phyloP scores from a whole-genome alignment of 2,329 filamentous ascomycete species.

The Aspergillus cejpii region DNA sequence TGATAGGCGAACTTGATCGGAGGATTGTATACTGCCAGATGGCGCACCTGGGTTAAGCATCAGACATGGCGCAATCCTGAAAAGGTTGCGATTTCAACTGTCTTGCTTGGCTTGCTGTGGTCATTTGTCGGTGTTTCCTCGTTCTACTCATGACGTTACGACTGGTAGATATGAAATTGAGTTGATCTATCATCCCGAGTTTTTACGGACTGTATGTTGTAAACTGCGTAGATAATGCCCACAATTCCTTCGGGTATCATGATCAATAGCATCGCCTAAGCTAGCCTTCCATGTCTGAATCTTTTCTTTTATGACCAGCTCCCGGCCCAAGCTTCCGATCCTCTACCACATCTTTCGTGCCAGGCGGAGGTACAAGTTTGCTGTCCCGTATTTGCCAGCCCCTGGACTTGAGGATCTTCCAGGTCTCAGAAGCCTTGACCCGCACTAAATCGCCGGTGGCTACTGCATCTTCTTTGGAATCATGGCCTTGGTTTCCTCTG shows the following conservation, averaged over 20 bases:
- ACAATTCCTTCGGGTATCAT: conserved; percentile 5
- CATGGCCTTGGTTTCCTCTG: conserved; percentile 63
- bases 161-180: conserved; percentile 28
- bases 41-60: not conserved
- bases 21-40: conserved; percentile 2
- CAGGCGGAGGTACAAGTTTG: conserved; percentile 30
- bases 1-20: conserved; percentile 12
- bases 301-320: conserved; percentile 24
- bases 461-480: conserved; percentile 84
- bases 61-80: conserved; percentile 6
- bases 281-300: not conserved
- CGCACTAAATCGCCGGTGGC: conserved; percentile 82
- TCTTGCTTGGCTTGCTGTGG: conserved; percentile 4
- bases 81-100: conserved; percentile 6
- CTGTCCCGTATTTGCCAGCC: conserved; percentile 61
- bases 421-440: conserved; percentile 62
- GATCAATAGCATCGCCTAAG: not conserved
- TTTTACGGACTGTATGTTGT: no score
- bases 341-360: conserved; percentile 6
- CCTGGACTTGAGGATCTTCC: conserved; percentile 57
- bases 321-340: conserved; percentile 16
- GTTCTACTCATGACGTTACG: conserved; percentile 29
- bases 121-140: conserved; percentile 7
- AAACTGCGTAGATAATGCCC: not conserved
- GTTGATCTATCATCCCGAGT: conserved; percentile 16